A percentile compares a stretch with the other conserved stretches of the same genome.
These are phyloP conservation scores for Aspergillus eucalypticola DNA, from an alignment of 2,329 filamentous ascomycete species.

Conservation along the genomic window DNA sequence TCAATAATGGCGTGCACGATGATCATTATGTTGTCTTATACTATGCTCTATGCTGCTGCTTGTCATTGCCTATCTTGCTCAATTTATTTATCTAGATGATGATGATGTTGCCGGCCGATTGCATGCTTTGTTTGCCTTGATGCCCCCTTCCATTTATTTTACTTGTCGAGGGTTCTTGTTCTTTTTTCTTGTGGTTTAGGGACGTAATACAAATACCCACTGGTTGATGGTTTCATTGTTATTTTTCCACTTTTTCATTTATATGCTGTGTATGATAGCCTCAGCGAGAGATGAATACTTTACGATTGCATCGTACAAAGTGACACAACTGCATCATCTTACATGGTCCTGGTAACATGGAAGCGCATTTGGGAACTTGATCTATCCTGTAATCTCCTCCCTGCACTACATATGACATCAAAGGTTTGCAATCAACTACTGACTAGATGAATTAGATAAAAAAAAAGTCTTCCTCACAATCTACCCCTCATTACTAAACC, in stretches of 20 bases:
- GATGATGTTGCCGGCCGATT: neutral
- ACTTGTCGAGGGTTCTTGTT: neutral
- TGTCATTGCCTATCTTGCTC: neutral
- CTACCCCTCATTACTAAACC: no score
- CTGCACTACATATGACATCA: no score
- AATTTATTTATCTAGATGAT: neutral
- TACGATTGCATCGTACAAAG: neutral
- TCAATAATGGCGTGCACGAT: neutral
- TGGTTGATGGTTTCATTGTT: slow-evolving; percentile 2
- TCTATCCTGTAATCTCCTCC: no score
- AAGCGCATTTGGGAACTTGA: no score
- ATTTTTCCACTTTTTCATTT: neutral
- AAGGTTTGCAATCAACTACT: no score
- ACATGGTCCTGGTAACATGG: no score
- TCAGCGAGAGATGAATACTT: slow-evolving; percentile 1
- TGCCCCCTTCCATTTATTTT: neutral
- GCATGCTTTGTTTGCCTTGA: neutral
- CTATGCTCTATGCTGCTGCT: slow-evolving; percentile 11
- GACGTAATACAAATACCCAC: slow-evolving; percentile 18
- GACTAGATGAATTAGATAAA: no score
- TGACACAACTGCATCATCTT: no score
- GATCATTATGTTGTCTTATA: slow-evolving; percentile 1
- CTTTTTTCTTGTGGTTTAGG: slow-evolving; percentile 7
- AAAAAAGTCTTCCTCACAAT: no score
- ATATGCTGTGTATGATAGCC: slow-evolving; percentile 1